Evolutionary conservation across 2,329 filamentous ascomycete genomes (phyloP), one percentile per base, ranked within the genome.

Genomic region (Fusarium tjaetaba): DNA sequence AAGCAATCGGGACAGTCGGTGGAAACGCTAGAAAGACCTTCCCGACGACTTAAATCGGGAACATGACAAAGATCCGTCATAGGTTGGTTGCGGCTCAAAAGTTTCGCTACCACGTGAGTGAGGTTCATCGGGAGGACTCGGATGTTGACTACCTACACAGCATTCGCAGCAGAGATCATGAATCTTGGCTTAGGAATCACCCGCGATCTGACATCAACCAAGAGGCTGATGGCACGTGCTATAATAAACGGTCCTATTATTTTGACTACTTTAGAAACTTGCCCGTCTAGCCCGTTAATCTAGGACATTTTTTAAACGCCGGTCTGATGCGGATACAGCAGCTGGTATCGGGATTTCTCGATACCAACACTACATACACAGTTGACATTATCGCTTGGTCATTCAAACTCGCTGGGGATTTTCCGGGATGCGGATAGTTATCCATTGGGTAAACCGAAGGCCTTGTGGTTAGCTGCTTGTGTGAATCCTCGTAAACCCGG

Each of bases 111-210:
- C 73, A 77, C 70, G 73, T 77, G 73, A 77, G 65, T 65, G 41
- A 43, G 43, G 59, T 55, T 52, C 30, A 61, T 77, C 76, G 74
- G 76, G 56, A 77, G 66, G 66, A 77, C 39, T 76, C 76, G 76
- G 76, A 61, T 56, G 51, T 53, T 58, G 34, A 30, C 51, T 53
- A 39, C 34, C 22, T 39, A 41, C 34, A 55, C 24, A 28, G 51
- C 46, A 53, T 36, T 49, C 32, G 14, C 18, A 55, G 20, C 32
- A 11, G 56, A 28, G 34, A 26, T 42, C 24, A 32, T 32, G 52
- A 24, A 60, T 42, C 56, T 26, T 49, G 41, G 30, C 41, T 52
- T 42, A 65, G 48, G 53, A 71, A 66, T 66, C 48, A 56, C 38
- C 45, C 45, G 24, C 49, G 9, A 52, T 58, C 59, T 70, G 52